A percentile compares a stretch with the other conserved stretches of the same genome.
phyloP scores from a whole-genome alignment of 2,329 filamentous ascomycete species.

The Corinectria fuckeliana region DNA sequence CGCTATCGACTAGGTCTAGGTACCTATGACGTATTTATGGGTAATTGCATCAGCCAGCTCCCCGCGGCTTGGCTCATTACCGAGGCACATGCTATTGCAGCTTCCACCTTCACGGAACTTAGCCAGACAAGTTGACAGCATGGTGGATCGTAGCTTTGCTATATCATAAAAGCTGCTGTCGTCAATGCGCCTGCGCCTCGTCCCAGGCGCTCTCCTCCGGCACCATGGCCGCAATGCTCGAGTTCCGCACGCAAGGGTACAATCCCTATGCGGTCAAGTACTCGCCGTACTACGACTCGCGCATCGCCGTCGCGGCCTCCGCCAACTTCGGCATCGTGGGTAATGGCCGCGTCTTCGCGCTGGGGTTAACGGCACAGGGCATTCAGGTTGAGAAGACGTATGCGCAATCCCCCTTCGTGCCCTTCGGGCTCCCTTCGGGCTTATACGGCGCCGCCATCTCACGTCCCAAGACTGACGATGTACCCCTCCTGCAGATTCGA shows the following conservation, averaged over 20 bases:
- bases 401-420: constrained; percentile 33
- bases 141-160: constrained; percentile 10
- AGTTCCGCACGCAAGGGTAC: constrained; percentile 91
- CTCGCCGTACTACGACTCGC: constrained; percentile 96
- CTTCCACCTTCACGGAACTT: neutral
- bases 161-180: constrained; percentile 22
- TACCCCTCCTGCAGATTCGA: constrained; percentile 70
- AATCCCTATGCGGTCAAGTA: constrained; percentile 98
- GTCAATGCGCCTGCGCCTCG: constrained; percentile 34
- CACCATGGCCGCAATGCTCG: constrained; percentile 74
- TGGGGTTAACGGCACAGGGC: constrained; percentile 82
- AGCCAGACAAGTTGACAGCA: constrained; percentile 1
- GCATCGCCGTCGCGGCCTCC: constrained; percentile 87
- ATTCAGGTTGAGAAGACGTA: constrained; percentile 85
- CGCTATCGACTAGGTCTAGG: too few relatives aligned
- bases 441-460: neutral
- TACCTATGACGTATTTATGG: constrained; percentile 23
- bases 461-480: neutral
- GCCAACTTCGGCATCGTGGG: constrained; percentile 97
- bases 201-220: constrained; percentile 11
- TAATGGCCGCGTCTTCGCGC: constrained; percentile 87
- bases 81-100: constrained; percentile 45
- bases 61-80: constrained; percentile 37
- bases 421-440: too few relatives aligned
- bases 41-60: constrained; percentile 30